Percentiles rank a stretch among this genome's conserved stretches.
These are phyloP conservation scores for Medicago arabica DNA, from an alignment of 306 rosid species.

Conservation along the genomic window DNA sequence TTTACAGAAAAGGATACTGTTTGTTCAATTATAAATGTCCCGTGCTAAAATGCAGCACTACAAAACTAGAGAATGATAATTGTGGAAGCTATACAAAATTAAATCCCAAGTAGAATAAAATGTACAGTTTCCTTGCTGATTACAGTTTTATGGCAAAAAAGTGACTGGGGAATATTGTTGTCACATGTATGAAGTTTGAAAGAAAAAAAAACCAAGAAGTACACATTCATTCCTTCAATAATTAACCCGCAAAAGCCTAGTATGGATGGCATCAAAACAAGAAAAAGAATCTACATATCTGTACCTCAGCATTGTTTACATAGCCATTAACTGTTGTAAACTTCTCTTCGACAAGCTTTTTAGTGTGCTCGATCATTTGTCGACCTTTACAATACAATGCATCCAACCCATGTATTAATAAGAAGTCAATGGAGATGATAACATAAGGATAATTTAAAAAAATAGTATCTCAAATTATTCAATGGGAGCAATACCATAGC, in stretches of 20 bases:
- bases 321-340: constrained; percentile 79
- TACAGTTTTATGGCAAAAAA: constrained; percentile 4
- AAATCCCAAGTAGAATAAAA: constrained; percentile 16
- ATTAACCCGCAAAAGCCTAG: constrained; percentile 22
- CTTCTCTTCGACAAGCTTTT: constrained; percentile 84
- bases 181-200: constrained; percentile 12
- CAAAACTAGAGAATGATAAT: constrained; percentile 24
- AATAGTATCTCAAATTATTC: constrained; percentile 22
- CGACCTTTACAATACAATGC: constrained; percentile 67
- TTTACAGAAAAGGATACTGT: constrained; percentile 19
- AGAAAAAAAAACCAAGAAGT: neutral
- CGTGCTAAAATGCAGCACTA: constrained; percentile 15
- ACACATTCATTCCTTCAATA: constrained; percentile 1
- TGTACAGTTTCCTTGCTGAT: neutral
- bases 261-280: constrained; percentile 32
- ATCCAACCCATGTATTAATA: constrained; percentile 44
- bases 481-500: constrained; percentile 75
- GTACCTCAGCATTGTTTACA: constrained; percentile 87
- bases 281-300: constrained; percentile 16
- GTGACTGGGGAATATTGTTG: neutral
- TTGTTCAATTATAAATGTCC: constrained; percentile 16
- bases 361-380: constrained; percentile 95
- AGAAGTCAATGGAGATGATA: constrained; percentile 26
- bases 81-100: constrained; percentile 17
- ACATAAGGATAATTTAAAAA: constrained; percentile 10